These are phyloP conservation scores for Globisporangium orthogonon DNA, from an alignment of 352 stramenopile species.

Conservation along the genomic window DNA sequence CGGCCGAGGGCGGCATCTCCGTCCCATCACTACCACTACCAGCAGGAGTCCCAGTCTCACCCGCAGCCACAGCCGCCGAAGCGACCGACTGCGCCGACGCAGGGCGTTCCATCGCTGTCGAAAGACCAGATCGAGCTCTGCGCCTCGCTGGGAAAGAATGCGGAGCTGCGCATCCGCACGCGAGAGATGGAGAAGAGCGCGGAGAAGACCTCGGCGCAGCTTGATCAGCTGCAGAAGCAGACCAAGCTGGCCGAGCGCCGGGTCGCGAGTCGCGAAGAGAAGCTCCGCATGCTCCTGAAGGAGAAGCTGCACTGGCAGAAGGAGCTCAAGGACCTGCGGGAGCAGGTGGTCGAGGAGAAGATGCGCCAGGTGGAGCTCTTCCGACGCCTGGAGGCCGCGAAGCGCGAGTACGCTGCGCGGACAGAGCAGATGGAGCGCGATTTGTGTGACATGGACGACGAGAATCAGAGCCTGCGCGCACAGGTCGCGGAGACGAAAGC, in stretches of 20 bases:
- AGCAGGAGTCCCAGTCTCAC: not conserved
- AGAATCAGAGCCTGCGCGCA: conserved; percentile 36
- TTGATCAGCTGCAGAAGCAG: conserved; percentile 53
- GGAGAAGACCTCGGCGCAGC: conserved; percentile 32
- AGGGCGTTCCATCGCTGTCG: conserved; percentile 11
- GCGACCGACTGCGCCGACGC: not conserved
- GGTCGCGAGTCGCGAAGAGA: conserved; percentile 55
- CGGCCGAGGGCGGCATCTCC: conserved; percentile 12
- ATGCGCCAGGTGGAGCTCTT: conserved; percentile 65
- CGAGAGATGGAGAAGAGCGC: conserved; percentile 42
- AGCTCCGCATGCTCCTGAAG: conserved; percentile 48
- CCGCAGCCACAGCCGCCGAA: not conserved
- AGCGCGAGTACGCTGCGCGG: conserved; percentile 33
- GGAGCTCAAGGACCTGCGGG: conserved; percentile 47
- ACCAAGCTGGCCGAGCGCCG: conserved; percentile 50
- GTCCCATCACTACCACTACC: conserved; percentile 9
- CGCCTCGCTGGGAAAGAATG: conserved; percentile 51
- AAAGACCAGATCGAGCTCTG: conserved; percentile 58
- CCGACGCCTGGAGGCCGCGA: conserved; percentile 41
- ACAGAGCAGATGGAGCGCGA: conserved; percentile 28
- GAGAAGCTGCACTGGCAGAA: conserved; percentile 71
- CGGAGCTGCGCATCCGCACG: conserved; percentile 49
- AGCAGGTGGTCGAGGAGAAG: conserved; percentile 64
- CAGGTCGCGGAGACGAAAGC: conserved; percentile 33
- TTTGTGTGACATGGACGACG: conserved; percentile 23